Evolutionary conservation across 805 yeast species (phyloP), one percentile per base, ranked within the genome.

Genomic region (Naumovozyma dairenensis): DNA sequence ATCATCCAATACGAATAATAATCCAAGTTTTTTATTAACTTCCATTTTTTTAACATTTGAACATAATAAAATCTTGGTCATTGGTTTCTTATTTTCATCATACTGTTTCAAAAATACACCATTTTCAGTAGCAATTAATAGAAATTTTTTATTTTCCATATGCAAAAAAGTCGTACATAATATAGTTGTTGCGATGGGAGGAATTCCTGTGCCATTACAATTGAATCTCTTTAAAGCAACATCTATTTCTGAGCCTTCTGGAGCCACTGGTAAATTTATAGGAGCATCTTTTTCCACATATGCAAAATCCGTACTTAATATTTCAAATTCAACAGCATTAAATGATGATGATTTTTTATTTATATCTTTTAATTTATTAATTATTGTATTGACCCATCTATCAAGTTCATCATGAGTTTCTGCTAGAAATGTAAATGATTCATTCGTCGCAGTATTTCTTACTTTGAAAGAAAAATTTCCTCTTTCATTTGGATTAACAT

Each of bases 221-320:
- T 4, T 10, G 16, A 26, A 35, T 4, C 16, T 17, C 33, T 35
- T 60, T 47, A 51, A 59, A 22, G 58, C 72, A 37, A 25, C 48
- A 46, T 69, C 69, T 22, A 76, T 54, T 5, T 72, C 77, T 17
- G 78, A 77, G 13, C 67, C 63, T 15, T 66, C 60, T 0, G 73
- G 67, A 34, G 71, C 65, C 1, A 72, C 53, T 4, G 78, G 80
- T 26, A 80, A 34, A 46, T 69, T 75, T 2, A 52, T 51, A 1
- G 76, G 66, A 15, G 67, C 62, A 26, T 66, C 70, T 6, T 65
- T 59, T 3, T 65, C 69, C n/a, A 74, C 80, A 52, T 77, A 80
- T 2, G 76, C 78, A 56, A 82, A 83, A 17, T 69, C 63, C 44
- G 76, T 80, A 5, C 79, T 62, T 5, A 83, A 48, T 5, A 72